A percentile compares a stretch with the other conserved stretches of the same genome.
Conservation (phyloP, 2,329 filamentous ascomycete species). For the Pseudogymnoascus sp. region DNA sequence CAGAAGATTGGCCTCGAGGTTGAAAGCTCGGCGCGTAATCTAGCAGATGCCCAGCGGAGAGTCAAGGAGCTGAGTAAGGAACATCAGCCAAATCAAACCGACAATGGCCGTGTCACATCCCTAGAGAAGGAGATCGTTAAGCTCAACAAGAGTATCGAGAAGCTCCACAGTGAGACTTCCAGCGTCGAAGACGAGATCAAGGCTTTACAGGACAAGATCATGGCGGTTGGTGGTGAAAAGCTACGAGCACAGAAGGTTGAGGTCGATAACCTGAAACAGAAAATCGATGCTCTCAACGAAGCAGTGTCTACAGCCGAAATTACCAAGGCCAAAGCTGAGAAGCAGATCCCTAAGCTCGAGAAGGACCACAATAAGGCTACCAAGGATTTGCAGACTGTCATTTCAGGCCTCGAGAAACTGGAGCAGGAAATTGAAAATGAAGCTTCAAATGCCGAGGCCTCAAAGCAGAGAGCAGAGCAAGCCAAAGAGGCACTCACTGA, state of each 20-base stretch:
- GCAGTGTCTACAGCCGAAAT: conserved; percentile 82
- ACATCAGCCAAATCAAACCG: conserved; percentile 71
- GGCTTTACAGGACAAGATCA: conserved; percentile 88
- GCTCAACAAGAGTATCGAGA: conserved; percentile 70
- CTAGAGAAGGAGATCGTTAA: conserved; percentile 72
- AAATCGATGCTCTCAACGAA: conserved; percentile 73
- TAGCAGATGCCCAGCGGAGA: conserved; percentile 75
- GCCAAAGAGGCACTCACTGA: conserved; percentile 69
- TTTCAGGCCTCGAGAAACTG: conserved; percentile 67
- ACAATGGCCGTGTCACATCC: conserved; percentile 64
- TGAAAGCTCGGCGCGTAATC: conserved; percentile 76
- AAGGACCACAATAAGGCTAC: conserved; percentile 73
- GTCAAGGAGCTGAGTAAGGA: conserved; percentile 78
- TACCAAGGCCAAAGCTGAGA: conserved; percentile 85
- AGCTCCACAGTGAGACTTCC: conserved; percentile 75
- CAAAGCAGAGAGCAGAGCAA: conserved; percentile 68
- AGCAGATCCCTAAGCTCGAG: conserved; percentile 78
- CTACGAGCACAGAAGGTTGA: conserved; percentile 83
- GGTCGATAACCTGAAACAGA: conserved; percentile 81
- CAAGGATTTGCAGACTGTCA: conserved; percentile 68
- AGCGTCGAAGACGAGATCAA: conserved; percentile 92
- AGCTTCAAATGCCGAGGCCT: conserved; percentile 64
- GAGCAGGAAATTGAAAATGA: conserved; percentile 74
- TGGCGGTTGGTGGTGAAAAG: conserved; percentile 94
- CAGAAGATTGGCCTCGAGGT: conserved; percentile 87